Percentiles rank a stretch among this genome's conserved stretches.
Conservation (phyloP, 257 asterid species). For the Solanum pimpinellifolium region DNA sequence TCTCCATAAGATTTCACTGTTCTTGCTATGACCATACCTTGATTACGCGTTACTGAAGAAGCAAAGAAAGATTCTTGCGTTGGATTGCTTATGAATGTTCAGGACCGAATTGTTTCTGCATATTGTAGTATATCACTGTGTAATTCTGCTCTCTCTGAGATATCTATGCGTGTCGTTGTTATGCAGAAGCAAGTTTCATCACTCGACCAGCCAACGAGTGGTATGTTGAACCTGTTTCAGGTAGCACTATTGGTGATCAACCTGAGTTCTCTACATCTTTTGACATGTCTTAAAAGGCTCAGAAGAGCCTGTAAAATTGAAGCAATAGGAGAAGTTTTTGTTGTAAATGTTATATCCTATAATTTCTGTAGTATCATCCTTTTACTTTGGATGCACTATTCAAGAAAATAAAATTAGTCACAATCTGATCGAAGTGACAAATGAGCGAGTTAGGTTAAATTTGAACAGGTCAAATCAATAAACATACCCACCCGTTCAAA, state of each 20-base stretch:
- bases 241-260: neutral
- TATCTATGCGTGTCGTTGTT: neutral
- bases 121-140: neutral
- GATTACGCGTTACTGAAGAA: neutral
- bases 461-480: neutral
- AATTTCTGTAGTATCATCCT: neutral
- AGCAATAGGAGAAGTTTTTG: neutral
- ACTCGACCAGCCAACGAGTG: constrained; percentile 14
- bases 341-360: neutral
- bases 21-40: neutral
- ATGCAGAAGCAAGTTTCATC: constrained; percentile 22
- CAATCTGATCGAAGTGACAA: neutral
- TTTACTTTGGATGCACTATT: neutral
- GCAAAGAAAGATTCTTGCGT: neutral
- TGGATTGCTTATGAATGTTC: neutral
- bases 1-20: neutral
- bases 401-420: neutral
- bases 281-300: neutral
- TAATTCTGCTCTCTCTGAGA: neutral
- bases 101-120: neutral
- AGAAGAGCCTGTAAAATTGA: neutral
- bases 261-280: neutral
- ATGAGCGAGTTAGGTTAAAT: neutral
- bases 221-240: constrained; percentile 5
- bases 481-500: neutral